Evolutionary conservation across 2,329 filamentous ascomycete species (phyloP), one percentile per base, ranked within the genome.

Genomic region (Parascedosporium putredinis): DNA sequence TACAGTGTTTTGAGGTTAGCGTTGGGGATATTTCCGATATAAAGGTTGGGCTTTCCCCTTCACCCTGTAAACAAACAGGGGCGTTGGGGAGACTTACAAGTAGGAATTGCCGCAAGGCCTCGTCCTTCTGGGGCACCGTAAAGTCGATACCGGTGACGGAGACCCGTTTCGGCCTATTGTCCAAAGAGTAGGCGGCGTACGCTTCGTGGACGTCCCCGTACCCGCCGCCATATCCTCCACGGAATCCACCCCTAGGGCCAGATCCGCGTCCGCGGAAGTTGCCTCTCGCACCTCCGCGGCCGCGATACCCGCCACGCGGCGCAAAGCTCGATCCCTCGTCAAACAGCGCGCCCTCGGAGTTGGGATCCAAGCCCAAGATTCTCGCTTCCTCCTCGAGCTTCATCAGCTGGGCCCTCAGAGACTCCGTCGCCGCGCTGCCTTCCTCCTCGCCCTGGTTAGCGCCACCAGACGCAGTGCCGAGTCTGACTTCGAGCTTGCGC

Each of bases 381-480:
- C 76, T 76, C 12, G 86, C 86, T 64, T 89, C 86, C 20, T 79
- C 81, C 60, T 89, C 81, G 5, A 90, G 68, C n/a, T 76, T 79
- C 2, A 83, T 83, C 12, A 90, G 69, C 59, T 87, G 83, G 2
- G 82, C 82, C 42, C 81, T 79, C n/a, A 91, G 69, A 40, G 75
- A 73, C 46, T 82, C 79, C 1, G 83, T 83, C 56, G 81, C 72
- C 4, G 72, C 67, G 57, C 60, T 56, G 61, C 56, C 7, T 45
- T 58, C 45, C 50, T 53, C 49, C 33, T 63, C 59, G 46, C 58
- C 56, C 43, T 55, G 51, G 33, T 63, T 61, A 52, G 55, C 59
- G 53, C 62, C 64, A 43, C 59, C 58, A 4, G 64, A 66, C 24
- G 70, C 63, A 54, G 74, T 79, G n/a, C 74, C 76, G 5, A 90